Percentiles rank a stretch among this genome's conserved stretches.
These are phyloP conservation scores for Suillus ampliporus DNA, from an alignment of 768 basidiomycete genomes.

Conservation along the genomic window DNA sequence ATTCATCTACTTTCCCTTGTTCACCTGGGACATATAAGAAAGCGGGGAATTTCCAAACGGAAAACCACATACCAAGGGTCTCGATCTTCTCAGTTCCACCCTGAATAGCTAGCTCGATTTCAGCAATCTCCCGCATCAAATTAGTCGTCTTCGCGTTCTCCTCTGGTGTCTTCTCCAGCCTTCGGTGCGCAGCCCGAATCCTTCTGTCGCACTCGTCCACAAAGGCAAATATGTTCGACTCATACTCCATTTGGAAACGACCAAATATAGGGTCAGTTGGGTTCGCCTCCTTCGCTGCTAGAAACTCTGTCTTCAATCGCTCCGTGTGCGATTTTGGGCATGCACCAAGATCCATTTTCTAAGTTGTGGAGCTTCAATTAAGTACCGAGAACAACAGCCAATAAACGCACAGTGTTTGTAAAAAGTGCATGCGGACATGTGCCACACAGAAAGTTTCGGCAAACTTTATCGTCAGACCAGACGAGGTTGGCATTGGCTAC, in stretches of 20 bases:
- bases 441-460: slow-evolving; percentile 96
- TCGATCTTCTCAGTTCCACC: slow-evolving; percentile 99
- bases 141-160: slow-evolving; percentile 99
- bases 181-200: slow-evolving; percentile 90
- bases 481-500: slow-evolving; percentile 89
- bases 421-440: slow-evolving; percentile 98
- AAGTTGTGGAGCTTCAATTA: neutral
- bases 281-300: slow-evolving; percentile 75
- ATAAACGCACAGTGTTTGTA: slow-evolving; percentile 87
- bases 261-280: slow-evolving; percentile 83
- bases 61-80: slow-evolving; percentile 66
- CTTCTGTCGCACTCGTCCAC: slow-evolving; percentile 98
- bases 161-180: slow-evolving; percentile 98
- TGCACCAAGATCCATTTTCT: slow-evolving; percentile 99
- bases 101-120: slow-evolving; percentile 98
- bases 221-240: slow-evolving; percentile 92
- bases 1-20: slow-evolving; percentile 99
- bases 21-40: slow-evolving; percentile 62
- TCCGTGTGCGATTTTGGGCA: slow-evolving; percentile 98
- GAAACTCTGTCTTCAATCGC: slow-evolving; percentile 88
- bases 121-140: slow-evolving; percentile 98
- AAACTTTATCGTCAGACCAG: slow-evolving; percentile 97
- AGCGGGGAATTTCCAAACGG: slow-evolving; percentile 16
- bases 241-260: slow-evolving; percentile 94
- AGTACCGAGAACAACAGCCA: neutral